Evolutionary conservation across 441 rosid species (phyloP).

Genomic region (Brassica hybrid): DNA sequence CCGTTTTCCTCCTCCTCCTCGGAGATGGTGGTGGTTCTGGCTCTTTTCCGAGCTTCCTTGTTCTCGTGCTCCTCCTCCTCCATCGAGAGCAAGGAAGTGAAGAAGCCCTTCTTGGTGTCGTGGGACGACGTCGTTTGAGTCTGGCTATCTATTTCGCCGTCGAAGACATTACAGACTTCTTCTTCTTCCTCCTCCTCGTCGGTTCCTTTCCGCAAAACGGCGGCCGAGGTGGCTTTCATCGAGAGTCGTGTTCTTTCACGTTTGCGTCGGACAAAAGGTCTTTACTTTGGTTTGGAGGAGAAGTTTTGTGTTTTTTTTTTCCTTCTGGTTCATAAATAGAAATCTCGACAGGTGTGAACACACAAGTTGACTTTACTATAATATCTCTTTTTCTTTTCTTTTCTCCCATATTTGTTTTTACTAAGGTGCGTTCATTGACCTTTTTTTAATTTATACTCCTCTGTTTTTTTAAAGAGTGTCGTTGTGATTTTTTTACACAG

Average conservation of each 20-base stretch:
- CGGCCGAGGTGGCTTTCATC: slow-evolving; percentile 32
- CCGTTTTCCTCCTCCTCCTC: too few relatives aligned
- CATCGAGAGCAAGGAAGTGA: slow-evolving; percentile 61
- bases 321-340: slow-evolving; percentile 39
- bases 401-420: not conserved
- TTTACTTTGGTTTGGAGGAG: slow-evolving; percentile 23
- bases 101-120: too few relatives aligned
- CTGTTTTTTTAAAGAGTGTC: too few relatives aligned
- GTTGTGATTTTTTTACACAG: too few relatives aligned
- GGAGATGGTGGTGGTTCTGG: too few relatives aligned
- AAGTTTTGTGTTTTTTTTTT: not conserved
- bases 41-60: too few relatives aligned
- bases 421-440: too few relatives aligned
- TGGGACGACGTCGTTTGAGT: too few relatives aligned
- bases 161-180: slow-evolving; percentile 42
- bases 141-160: slow-evolving; percentile 16
- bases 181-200: slow-evolving; percentile 30
- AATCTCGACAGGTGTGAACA: slow-evolving; percentile 39
- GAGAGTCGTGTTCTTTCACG: slow-evolving; percentile 17
- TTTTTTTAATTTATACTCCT: too few relatives aligned
- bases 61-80: slow-evolving; percentile 60
- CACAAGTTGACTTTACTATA: slow-evolving; percentile 41
- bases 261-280: not conserved
- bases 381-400: not conserved
- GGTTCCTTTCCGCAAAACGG: slow-evolving; percentile 28